Conservation (phyloP, 1,284 basidiomycete species). For the Apiotrichum akiyoshidainum region DNA sequence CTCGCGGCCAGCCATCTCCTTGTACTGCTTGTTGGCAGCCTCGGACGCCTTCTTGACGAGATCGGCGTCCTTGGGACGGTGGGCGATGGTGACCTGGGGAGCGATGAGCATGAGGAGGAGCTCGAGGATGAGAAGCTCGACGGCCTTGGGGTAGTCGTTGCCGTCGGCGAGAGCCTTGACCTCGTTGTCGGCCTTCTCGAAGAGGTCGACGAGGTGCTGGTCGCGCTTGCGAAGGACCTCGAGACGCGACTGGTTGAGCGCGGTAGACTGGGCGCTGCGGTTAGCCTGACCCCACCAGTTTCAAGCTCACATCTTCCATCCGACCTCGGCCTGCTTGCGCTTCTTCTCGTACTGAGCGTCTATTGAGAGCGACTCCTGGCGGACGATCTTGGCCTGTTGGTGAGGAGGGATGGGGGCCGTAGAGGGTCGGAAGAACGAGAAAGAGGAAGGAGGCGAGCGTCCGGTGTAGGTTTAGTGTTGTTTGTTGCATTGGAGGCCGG, state of each 20-base stretch:
- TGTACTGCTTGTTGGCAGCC: constrained; percentile 41
- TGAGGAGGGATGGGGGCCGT: no score
- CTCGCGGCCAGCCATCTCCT: constrained; percentile 63
- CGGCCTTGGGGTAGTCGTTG: constrained; percentile 69
- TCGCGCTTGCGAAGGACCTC: constrained; percentile 86
- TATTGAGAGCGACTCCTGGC: constrained; percentile 87
- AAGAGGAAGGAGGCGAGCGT: no score
- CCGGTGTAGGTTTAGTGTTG: no score
- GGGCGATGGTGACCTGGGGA: constrained; percentile 54
- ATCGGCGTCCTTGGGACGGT: constrained; percentile 45
- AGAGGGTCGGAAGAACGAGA: no score
- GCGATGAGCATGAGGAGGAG: constrained; percentile 68
- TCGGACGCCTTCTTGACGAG: constrained; percentile 38
- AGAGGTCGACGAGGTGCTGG: constrained; percentile 86
- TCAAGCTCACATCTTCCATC: constrained; percentile 83
- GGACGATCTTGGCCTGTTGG: constrained; percentile 83
- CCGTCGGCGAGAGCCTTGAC: constrained; percentile 66
- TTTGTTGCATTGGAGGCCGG: neutral
- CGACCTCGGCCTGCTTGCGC: constrained; percentile 81
- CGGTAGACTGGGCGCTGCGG: constrained; percentile 83
- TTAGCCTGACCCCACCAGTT: neutral
- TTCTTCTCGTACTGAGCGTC: constrained; percentile 92
- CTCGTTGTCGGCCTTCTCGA: constrained; percentile 67
- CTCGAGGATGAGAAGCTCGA: constrained; percentile 79
- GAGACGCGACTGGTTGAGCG: constrained; percentile 93